Evolutionary conservation across 1,284 basidiomycete genomes (phyloP), one percentile per base, ranked within the genome.

Genomic region (Fomitopsis betulina): DNA sequence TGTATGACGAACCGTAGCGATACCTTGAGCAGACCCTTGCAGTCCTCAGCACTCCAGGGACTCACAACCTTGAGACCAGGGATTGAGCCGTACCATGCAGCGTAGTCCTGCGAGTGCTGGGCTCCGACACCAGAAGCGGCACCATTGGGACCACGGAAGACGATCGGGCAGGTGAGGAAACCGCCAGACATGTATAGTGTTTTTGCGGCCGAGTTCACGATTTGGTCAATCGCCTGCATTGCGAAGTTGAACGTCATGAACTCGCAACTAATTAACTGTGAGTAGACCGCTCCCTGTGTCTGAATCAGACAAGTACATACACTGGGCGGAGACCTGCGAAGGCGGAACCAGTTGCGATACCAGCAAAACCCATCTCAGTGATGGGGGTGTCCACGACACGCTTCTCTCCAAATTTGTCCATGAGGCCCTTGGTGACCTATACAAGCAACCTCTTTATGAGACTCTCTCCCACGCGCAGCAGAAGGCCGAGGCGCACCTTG

Each of bases 161-260:
- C 95, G 65, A 99, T 91, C 32, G 97, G 95, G 80, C 96, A 98
- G 13, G 94, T 92, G 23, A 97, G 94, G 71, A 95, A 97, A 66
- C 97, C 97, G 62, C 96, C 97, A 49, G 96, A 98, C 97, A 99
- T 99, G 86, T 99, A 99, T 79, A 98, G 95, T 12, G 97, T 99
- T 84, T 99, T 99, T 66, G 93, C 97, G 60, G 92, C 97, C n/a
- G 96, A 98, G 86, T 99, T 99, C 76, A 99, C 93, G 66, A 99
- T 98, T 75, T 99, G 97, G 78, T 99, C 97, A 73, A 99, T 99
- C 62, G 96, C 95, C 76, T 94, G 91, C 93, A 94, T 94, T 61
- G 93, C 92, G 71, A 94, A 94, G 80, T 95, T 93, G 77, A 94
- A 96, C 10, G 94, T 97, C 94, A 97, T 99, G 83, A 99, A 99